These are phyloP conservation scores for Fomes fomentarius DNA, from an alignment of 1,284 basidiomycete genomes.

Conservation along the genomic window DNA sequence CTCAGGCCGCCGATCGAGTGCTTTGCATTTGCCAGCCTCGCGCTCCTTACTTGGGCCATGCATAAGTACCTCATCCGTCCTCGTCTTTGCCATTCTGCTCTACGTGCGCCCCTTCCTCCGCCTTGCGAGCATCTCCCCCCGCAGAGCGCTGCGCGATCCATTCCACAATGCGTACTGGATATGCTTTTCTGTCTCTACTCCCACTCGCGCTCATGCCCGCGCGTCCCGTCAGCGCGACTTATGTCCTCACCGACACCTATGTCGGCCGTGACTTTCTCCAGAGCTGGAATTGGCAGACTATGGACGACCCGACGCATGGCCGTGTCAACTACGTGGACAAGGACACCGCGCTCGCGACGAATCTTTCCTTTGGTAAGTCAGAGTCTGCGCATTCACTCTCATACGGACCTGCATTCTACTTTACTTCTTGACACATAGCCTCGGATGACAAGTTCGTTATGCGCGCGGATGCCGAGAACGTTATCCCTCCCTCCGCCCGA, in stretches of 20 bases:
- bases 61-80: slow-evolving; percentile 1
- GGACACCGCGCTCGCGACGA: slow-evolving; percentile 38
- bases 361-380: slow-evolving; percentile 38
- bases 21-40: not conserved
- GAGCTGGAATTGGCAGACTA: slow-evolving; percentile 49
- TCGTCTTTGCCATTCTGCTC: slow-evolving; percentile 30
- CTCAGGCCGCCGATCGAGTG: not conserved
- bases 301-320: slow-evolving; percentile 58
- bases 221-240: slow-evolving; percentile 27
- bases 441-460: slow-evolving; percentile 49
- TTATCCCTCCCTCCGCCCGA: slow-evolving; percentile 37
- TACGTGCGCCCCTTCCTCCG: slow-evolving; percentile 23
- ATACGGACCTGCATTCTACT: slow-evolving; percentile 3
- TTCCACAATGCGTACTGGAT: slow-evolving; percentile 32
- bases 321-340: slow-evolving; percentile 55
- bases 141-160: slow-evolving; percentile 14
- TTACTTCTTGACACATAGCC: slow-evolving; percentile 27
- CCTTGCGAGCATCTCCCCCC: slow-evolving; percentile 24
- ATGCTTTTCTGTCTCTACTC: slow-evolving; percentile 21
- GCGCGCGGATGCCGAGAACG: slow-evolving; percentile 47
- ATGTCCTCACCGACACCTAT: slow-evolving; percentile 39
- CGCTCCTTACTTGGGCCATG: not conserved
- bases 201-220: slow-evolving; percentile 20
- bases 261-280: slow-evolving; percentile 47
- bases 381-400: not conserved